phyloP scores from a whole-genome alignment of 768 basidiomycete species.

The Termitomyces sp. region DNA sequence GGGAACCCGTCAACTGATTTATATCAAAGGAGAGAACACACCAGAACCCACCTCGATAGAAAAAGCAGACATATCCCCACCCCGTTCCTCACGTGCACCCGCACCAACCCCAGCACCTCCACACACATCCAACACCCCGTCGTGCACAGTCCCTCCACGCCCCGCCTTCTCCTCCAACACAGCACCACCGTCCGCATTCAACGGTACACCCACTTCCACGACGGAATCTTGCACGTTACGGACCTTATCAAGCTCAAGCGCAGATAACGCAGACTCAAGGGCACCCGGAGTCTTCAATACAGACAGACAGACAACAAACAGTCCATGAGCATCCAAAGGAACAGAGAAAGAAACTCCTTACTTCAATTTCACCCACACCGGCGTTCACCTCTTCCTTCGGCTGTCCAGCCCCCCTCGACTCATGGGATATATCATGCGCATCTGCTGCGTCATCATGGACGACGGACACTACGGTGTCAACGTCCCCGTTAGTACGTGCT shows the following conservation, averaged over 20 bases:
- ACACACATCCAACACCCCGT: neutral
- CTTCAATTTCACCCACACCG: neutral
- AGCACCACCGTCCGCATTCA: neutral
- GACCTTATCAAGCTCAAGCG: neutral
- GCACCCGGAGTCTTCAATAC: neutral
- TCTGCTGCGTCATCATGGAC: conserved; percentile 1
- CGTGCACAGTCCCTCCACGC: no score
- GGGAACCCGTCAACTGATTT: no score
- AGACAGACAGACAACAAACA: neutral
- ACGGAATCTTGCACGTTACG: neutral
- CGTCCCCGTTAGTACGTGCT: conserved; percentile 8
- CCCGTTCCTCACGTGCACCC: no score
- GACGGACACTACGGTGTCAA: neutral
- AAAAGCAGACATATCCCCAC: neutral
- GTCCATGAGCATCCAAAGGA: neutral
- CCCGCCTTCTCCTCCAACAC: neutral
- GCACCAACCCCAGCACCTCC: neutral
- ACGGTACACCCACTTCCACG: neutral
- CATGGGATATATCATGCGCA: conserved; percentile 4
- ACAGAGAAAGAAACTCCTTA: neutral
- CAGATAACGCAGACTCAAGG: no score
- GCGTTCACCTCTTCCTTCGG: conserved; percentile 3
- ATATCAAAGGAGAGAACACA: neutral
- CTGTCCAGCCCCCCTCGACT: conserved; percentile 6
- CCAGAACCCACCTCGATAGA: conserved; percentile 5